Conservation (phyloP, 2,329 filamentous ascomycete species). For the Penicillium sp. region DNA sequence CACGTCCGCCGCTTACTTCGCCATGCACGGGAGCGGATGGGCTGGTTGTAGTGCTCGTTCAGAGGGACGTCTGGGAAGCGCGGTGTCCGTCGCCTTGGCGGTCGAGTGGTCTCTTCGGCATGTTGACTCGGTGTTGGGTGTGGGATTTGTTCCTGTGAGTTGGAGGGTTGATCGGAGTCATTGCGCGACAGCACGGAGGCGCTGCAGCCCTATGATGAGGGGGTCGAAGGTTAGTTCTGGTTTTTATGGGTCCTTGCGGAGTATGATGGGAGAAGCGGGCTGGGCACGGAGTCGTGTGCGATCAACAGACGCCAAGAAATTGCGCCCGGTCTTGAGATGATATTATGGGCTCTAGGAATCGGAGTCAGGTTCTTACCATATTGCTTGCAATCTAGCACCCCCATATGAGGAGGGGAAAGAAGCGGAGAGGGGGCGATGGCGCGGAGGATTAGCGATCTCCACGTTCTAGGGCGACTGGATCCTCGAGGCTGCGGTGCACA, state of each 20-base stretch:
- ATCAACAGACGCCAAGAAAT: conserved; percentile 4
- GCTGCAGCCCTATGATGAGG: conserved; percentile 38
- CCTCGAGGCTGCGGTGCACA: conserved; percentile 2
- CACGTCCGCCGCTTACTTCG: conserved; percentile 60
- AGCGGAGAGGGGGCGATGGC: conserved; percentile 7
- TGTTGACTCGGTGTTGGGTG: conserved; percentile 11
- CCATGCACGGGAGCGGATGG: conserved; percentile 65
- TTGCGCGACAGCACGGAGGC: conserved; percentile 35
- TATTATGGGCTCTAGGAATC: neutral
- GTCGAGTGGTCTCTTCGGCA: conserved; percentile 10
- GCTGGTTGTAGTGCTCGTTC: conserved; percentile 64
- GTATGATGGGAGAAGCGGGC: neutral
- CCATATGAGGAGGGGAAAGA: conserved; percentile 25
- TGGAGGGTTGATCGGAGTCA: conserved; percentile 27
- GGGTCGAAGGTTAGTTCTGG: conserved; percentile 6
- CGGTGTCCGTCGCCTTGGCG: conserved; percentile 14
- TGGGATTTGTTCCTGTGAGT: conserved; percentile 11
- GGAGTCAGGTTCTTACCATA: conserved; percentile 32
- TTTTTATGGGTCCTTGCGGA: neutral
- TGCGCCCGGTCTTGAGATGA: neutral
- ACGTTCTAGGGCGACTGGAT: conserved; percentile 5
- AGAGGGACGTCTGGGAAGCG: conserved; percentile 30
- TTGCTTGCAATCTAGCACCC: conserved; percentile 27
- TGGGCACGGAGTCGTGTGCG: conserved; percentile 5
- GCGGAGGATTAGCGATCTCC: conserved; percentile 5